Evolutionary conservation across 257 asterid species (phyloP).

Genomic region (Catharanthus roseus): DNA sequence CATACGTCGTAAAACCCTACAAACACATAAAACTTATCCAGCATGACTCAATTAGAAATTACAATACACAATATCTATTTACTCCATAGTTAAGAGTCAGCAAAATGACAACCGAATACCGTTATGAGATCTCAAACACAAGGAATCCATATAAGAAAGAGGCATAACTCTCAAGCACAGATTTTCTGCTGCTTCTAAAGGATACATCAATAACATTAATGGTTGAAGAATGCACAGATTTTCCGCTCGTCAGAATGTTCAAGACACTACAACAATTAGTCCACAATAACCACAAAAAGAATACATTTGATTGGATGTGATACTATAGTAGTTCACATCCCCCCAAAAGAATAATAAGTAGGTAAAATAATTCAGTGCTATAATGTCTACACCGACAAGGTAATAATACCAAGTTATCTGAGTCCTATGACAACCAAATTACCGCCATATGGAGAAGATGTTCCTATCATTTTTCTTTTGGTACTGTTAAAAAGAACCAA

Average conservation of each 20-base stretch:
- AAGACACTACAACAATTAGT: neutral
- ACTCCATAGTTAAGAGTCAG: neutral
- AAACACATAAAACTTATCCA: constrained; percentile 15
- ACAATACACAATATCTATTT: neutral
- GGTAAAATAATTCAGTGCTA: neutral
- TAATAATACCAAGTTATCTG: constrained; percentile 1
- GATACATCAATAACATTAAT: neutral
- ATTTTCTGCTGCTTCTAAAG: neutral
- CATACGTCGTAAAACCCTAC: constrained; percentile 93
- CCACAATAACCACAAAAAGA: neutral
- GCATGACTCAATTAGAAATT: neutral
- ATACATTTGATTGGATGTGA: neutral
- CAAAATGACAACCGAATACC: neutral
- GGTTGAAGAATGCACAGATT: neutral
- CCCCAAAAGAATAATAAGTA: neutral
- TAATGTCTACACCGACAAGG: neutral
- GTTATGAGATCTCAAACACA: neutral
- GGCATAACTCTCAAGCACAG: neutral
- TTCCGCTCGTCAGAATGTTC: neutral
- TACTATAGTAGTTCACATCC: too few relatives aligned
- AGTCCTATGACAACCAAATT: neutral
- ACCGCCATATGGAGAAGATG: neutral
- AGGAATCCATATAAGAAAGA: neutral
- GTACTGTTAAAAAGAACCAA: neutral
- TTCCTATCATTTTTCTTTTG: neutral